Conservation (phyloP, 2,329 filamentous ascomycete species). For the Capronia coronata region DNA sequence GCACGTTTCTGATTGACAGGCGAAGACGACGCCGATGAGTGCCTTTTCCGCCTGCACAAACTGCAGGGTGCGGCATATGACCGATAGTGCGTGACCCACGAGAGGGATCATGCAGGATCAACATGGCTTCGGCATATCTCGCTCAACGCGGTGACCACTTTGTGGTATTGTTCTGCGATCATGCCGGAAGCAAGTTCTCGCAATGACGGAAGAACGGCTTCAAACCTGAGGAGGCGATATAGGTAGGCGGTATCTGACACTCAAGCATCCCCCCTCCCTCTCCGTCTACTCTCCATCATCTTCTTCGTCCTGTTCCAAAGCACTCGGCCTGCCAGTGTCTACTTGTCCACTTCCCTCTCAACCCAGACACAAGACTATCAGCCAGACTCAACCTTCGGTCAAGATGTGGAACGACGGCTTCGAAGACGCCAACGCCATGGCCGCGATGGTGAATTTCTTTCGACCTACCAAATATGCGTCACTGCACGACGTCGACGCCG, state of each 20-base stretch:
- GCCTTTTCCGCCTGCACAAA: background rate
- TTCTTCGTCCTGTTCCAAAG: background rate
- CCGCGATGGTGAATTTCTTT: conserved; percentile 16
- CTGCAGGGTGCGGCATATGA: background rate
- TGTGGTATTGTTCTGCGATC: background rate
- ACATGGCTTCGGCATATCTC: background rate
- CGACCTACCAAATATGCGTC: conserved; percentile 7
- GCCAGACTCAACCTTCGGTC: background rate
- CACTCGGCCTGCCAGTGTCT: background rate
- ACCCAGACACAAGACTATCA: background rate
- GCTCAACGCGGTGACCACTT: background rate
- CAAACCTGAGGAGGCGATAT: background rate
- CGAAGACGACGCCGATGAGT: background rate
- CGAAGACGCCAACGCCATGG: conserved; percentile 21
- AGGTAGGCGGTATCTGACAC: background rate
- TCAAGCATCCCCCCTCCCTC: background rate
- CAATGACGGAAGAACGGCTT: background rate
- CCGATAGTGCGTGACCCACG: background rate
- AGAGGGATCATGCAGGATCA: background rate
- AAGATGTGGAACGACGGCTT: conserved; percentile 19
- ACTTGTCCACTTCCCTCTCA: background rate
- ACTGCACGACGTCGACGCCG: conserved; percentile 8
- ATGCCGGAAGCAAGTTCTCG: background rate
- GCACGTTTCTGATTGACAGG: conserved; percentile 14
- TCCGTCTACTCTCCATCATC: background rate